A percentile compares a stretch with the other conserved stretches of the same genome.
phyloP scores from a whole-genome alignment of 2,329 filamentous ascomycete species.

The Pseudophaeomoniella oleicola region DNA sequence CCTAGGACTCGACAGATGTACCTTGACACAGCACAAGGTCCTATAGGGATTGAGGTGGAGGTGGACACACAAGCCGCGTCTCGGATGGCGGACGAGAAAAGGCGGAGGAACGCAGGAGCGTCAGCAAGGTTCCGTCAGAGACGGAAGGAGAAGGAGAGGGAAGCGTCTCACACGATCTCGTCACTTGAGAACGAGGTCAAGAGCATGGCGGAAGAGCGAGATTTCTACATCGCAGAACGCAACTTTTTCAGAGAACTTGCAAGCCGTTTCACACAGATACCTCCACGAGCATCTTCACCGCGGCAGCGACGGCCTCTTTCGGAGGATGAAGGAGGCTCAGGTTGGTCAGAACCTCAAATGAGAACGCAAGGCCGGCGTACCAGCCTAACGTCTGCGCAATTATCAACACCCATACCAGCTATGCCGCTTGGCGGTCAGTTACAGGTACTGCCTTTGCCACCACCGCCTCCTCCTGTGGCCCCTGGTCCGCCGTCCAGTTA shows the following conservation, averaged over 20 bases:
- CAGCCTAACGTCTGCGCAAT: not conserved
- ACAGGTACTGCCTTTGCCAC: not conserved
- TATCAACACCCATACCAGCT: not conserved
- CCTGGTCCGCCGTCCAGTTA: not conserved
- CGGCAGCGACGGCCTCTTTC: slow-evolving; percentile 3
- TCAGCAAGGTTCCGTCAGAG: slow-evolving; percentile 70
- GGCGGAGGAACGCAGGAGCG: slow-evolving; percentile 70
- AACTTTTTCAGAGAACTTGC: slow-evolving; percentile 58
- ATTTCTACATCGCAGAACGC: slow-evolving; percentile 60
- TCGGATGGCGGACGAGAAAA: slow-evolving; percentile 69
- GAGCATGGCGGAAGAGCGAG: slow-evolving; percentile 52
- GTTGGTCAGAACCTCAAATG: not conserved
- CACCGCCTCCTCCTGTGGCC: not conserved
- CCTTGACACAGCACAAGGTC: slow-evolving; percentile 17
- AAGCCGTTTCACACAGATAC: slow-evolving; percentile 33
- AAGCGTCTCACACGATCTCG: slow-evolving; percentile 54
- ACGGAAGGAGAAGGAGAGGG: slow-evolving; percentile 68
- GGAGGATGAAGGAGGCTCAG: not conserved
- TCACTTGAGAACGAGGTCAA: slow-evolving; percentile 54
- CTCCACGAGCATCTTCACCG: slow-evolving; percentile 11
- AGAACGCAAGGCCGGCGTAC: not conserved
- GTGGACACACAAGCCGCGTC: slow-evolving; percentile 66
- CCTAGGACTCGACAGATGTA: slow-evolving; percentile 30
- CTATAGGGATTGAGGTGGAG: slow-evolving; percentile 23
- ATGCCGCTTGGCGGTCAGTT: not conserved